Base-by-base conservation (phyloP, 2,329 filamentous ascomycete genomes). In the Pseudopithomyces maydicus region DNA sequence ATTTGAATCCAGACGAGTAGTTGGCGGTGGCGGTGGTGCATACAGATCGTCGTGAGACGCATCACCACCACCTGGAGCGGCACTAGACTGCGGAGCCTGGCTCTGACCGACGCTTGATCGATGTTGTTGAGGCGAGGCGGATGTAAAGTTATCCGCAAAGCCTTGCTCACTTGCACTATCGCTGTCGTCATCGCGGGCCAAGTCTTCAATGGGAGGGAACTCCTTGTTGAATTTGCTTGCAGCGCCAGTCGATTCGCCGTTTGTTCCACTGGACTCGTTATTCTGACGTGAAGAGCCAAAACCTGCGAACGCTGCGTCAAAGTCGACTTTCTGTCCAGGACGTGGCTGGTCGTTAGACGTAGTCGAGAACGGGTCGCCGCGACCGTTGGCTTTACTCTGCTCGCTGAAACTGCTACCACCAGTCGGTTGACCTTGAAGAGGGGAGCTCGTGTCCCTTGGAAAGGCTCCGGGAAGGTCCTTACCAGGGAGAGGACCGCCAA, bases 141-240 rank as follows among this genome's bases (percentile, higher is more conserved):
- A 87, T 0, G 90, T 88, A 72, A 98, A 98, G 74, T 97, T 89
- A 71, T 99, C 95, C 48, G 96, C 94, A 71, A 98, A 98, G 0
- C 93, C 92, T 66, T 78, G 79, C 41, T 91, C 92, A 47, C 85
- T 85, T 20, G 78, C 78, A 53, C 75, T 77, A 58, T 96, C 92
- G 29, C 90, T 93, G n/a, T 96, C 89, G 22, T 94, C 91, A 55
- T 93, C 90, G 29, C 87, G 84, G 59, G 90, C 89, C 56, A 97
- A 79, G 72, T 94, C 91, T n/a, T 89, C 88, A 58, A 98, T 97
- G 0, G 94, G 95, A 32, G 95, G 95, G 71, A 98, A 98, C 72
- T 98, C 95, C 20, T 86, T 83, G 69, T 88, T 84, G 67, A 91
- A 90, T 41, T 74, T 78, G 53, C 77, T 80, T 2, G 83, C 70